phyloP scores from a whole-genome alignment of 73 alveolate genomes.

The Paramecium tetraurelia region DNA sequence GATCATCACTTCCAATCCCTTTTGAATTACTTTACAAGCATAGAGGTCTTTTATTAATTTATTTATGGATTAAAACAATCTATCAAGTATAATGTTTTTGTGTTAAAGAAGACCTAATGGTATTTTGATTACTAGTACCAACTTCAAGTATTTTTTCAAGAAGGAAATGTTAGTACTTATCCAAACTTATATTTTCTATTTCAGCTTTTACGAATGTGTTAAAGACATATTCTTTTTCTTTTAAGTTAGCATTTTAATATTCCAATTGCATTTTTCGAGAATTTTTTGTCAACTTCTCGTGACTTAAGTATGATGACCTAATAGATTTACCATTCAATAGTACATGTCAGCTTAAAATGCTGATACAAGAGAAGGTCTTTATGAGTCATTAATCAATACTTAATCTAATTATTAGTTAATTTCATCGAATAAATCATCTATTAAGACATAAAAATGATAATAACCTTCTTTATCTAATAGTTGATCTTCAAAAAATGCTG shows the following conservation, averaged over 20 bases:
- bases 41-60: slow-evolving; percentile 1
- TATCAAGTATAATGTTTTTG: slow-evolving; percentile 6
- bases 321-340: neutral
- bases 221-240: slow-evolving; percentile 25
- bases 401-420: neutral
- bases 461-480: neutral
- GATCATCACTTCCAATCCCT: slow-evolving; percentile 32
- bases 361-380: slow-evolving; percentile 6
- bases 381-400: neutral
- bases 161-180: slow-evolving; percentile 50
- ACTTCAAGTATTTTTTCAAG: slow-evolving; percentile 21
- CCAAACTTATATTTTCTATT: slow-evolving; percentile 42
- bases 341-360: slow-evolving; percentile 45
- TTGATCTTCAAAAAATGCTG: neutral
- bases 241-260: slow-evolving; percentile 35
- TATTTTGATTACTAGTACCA: neutral
- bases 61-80: neutral
- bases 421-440: slow-evolving; percentile 31
- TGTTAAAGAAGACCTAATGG: slow-evolving; percentile 21
- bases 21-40: slow-evolving; percentile 48
- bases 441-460: neutral
- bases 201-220: neutral
- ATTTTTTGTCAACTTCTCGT: slow-evolving; percentile 33
- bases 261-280: slow-evolving; percentile 48
- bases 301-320: slow-evolving; percentile 37